Conservation (phyloP, 1,284 basidiomycete species). For the Ceratobasidium sp. region DNA sequence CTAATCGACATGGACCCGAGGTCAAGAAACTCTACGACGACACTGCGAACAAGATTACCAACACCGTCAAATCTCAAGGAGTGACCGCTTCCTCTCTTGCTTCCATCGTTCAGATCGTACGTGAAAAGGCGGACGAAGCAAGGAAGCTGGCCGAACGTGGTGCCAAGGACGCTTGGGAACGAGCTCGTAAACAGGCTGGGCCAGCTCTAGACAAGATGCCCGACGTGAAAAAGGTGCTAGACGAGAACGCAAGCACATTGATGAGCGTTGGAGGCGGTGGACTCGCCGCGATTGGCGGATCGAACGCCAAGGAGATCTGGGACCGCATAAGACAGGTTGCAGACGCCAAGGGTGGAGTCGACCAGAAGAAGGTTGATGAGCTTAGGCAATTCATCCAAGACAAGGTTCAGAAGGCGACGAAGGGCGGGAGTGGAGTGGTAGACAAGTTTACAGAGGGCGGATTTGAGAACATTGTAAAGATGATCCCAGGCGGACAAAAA, state of each 20-base stretch:
- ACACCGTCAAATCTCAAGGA: constrained; percentile 41
- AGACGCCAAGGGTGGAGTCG: constrained; percentile 52
- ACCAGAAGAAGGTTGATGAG: constrained; percentile 57
- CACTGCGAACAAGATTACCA: constrained; percentile 39
- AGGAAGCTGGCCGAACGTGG: constrained; percentile 54
- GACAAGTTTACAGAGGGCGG: constrained; percentile 51
- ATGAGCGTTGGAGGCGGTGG: constrained; percentile 48
- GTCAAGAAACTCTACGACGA: constrained; percentile 45
- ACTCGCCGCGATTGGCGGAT: constrained; percentile 49
- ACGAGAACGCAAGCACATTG: constrained; percentile 30
- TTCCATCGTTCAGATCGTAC: constrained; percentile 43
- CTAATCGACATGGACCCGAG: constrained; percentile 30
- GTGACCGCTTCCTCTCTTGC: constrained; percentile 36
- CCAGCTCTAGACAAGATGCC: constrained; percentile 56
- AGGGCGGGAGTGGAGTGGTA: constrained; percentile 33
- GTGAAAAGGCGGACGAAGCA: constrained; percentile 54
- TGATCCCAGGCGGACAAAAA: constrained; percentile 56
- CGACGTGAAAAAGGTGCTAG: constrained; percentile 54
- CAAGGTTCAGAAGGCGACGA: constrained; percentile 54
- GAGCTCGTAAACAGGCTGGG: constrained; percentile 54
- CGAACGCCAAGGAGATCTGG: constrained; percentile 54
- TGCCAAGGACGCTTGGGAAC: constrained; percentile 56
- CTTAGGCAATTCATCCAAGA: constrained; percentile 54
- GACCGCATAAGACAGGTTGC: constrained; percentile 54
- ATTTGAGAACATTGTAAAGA: constrained; percentile 50